Evolutionary conservation across 192 early-diverging fungal genomes (phyloP), one percentile per base, ranked within the genome.

Genomic region (Entrophospora sp.): DNA sequence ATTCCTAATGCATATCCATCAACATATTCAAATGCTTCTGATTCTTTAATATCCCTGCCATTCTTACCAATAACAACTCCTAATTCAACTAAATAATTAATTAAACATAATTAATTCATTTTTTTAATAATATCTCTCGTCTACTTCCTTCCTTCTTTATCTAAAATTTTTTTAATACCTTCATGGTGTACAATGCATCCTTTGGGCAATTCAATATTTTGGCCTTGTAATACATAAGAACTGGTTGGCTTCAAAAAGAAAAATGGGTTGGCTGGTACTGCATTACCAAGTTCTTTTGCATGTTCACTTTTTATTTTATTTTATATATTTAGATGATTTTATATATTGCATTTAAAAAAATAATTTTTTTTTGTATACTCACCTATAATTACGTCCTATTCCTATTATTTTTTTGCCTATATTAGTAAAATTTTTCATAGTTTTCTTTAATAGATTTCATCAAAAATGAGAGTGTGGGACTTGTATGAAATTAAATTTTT

Each of bases 201-300:
- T 20, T 71, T 67, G 2, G 93, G 95, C 37, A 94, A 81, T 67
- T 94, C 92, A 35, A 97, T 88, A 64, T 67, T 74, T 12, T 82
- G 77, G 10, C 86, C 87, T 35, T 81, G 77, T 8, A 73, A 46
- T 36, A 93, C 73, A 69, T 87, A 92, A 25, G 91, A 90, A 37
- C 89, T 86, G 1, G 90, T 85, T 20, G 94, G 94, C 80, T 98
- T 98, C 37, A 98, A 80, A 74, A 98, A 98, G 72, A 94, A 91
- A 69, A 96, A 87, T 20, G 96, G 96, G 8, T 78, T 66, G 38
- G 74, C 88, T 0, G 96, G 96, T 20, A 96, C 89, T n/a, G 89
- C 81, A 74, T 92, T 96, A 20, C 87, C 88, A 12, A 98, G 84
- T 73, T 98, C 94, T 66, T 91, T 90, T 30, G 96, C 95, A 67